phyloP scores from a whole-genome alignment of 2,329 filamentous ascomycete genomes.

The Microascus cirrosus region DNA sequence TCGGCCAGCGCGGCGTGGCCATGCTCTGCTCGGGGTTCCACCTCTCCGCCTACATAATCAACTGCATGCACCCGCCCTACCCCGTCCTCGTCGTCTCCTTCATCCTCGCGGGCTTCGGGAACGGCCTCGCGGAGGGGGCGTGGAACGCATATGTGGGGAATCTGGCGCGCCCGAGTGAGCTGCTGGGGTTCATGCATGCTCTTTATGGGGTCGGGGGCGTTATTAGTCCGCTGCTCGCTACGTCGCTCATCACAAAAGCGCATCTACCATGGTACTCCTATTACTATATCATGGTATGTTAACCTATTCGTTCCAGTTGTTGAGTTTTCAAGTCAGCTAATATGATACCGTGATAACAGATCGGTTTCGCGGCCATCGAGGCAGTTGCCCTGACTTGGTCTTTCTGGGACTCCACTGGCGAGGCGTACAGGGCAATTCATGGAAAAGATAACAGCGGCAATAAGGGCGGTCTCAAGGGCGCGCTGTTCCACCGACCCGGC shows the following conservation, averaged over 20 bases:
- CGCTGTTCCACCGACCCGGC: slow-evolving; percentile 1
- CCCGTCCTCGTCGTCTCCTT: slow-evolving; percentile 54
- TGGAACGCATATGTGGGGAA: slow-evolving; percentile 56
- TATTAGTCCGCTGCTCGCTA: slow-evolving; percentile 58
- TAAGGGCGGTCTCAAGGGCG: not conserved
- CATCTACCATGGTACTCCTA: slow-evolving; percentile 58
- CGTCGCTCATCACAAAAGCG: slow-evolving; percentile 57
- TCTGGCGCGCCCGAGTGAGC: slow-evolving; percentile 61
- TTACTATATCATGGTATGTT: slow-evolving; percentile 47
- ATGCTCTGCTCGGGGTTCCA: slow-evolving; percentile 52
- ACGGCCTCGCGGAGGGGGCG: slow-evolving; percentile 52
- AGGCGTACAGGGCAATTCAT: slow-evolving; percentile 36
- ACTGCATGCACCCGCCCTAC: slow-evolving; percentile 58
- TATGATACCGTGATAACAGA: slow-evolving; percentile 16
- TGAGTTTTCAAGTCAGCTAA: not conserved
- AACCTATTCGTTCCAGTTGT: not conserved
- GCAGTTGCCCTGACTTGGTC: slow-evolving; percentile 34
- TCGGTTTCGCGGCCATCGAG: slow-evolving; percentile 46
- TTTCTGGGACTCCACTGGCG: slow-evolving; percentile 54
- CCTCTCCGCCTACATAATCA: slow-evolving; percentile 51
- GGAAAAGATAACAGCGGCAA: slow-evolving; percentile 2
- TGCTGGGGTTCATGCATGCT: slow-evolving; percentile 62
- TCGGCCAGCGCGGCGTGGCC: slow-evolving; percentile 63
- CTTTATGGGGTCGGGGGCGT: slow-evolving; percentile 64
- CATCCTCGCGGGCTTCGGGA: slow-evolving; percentile 58